Percentiles rank a stretch among this genome's conserved stretches.
Conservation (phyloP, 306 rosid genomes). For the Herpetospermum pedunculosum region DNA sequence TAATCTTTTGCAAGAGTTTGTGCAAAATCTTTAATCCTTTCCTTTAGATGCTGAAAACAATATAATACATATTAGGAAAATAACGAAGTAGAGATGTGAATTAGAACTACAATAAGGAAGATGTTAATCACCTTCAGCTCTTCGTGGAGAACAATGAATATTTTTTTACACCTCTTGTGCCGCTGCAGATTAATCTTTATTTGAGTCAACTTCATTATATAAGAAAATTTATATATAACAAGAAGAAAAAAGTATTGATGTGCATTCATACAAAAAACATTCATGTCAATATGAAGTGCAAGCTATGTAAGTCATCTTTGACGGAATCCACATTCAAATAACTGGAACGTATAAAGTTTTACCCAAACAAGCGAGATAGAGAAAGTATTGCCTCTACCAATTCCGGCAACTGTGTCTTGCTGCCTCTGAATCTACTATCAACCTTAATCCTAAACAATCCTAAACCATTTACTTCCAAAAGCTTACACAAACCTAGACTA, state of each 20-base stretch:
- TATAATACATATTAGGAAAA: neutral
- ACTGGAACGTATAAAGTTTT: neutral
- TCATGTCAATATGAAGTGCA: neutral
- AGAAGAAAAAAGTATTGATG: neutral
- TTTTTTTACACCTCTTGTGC: constrained; percentile 74
- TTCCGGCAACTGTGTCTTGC: neutral
- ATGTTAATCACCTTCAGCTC: constrained; percentile 58
- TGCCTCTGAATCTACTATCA: neutral
- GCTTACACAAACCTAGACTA: too few relatives aligned
- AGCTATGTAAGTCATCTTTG: neutral
- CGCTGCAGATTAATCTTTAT: constrained; percentile 48
- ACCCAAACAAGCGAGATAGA: neutral
- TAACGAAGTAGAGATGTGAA: neutral
- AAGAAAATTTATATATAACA: neutral
- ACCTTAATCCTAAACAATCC: neutral
- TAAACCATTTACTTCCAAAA: neutral
- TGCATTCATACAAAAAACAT: neutral
- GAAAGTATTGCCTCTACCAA: neutral
- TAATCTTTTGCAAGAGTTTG: constrained; percentile 28
- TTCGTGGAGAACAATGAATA: constrained; percentile 76
- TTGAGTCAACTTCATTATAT: neutral
- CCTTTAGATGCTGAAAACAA: constrained; percentile 65
- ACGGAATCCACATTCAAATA: neutral
- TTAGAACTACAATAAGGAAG: neutral
- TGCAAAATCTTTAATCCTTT: constrained; percentile 55